Percentiles rank a stretch among this genome's conserved stretches.
Evolutionary conservation across 1,284 basidiomycete genomes (phyloP).

Genomic region (Neolentinus lepideus): DNA sequence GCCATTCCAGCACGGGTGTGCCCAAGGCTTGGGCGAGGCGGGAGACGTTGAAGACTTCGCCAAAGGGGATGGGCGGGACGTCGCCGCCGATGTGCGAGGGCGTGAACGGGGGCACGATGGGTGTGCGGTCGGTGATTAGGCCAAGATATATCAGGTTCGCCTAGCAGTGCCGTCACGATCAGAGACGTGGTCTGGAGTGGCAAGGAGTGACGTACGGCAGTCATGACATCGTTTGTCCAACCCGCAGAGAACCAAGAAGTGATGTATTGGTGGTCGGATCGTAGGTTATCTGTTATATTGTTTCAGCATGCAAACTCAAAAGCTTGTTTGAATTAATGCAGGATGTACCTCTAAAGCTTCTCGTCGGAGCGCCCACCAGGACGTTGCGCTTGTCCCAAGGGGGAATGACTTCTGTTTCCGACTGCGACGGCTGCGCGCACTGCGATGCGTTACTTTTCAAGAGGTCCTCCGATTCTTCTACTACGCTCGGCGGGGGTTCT

Average conservation of each 20-base stretch:
- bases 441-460: background rate
- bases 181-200: background rate
- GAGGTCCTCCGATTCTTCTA: background rate
- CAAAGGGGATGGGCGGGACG: slow-evolving; percentile 27
- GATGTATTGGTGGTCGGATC: slow-evolving; percentile 52
- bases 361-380: slow-evolving; percentile 41
- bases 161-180: slow-evolving; percentile 23
- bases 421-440: background rate
- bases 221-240: slow-evolving; percentile 34
- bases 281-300: slow-evolving; percentile 40
- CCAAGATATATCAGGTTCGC: slow-evolving; percentile 65
- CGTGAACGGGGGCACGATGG: slow-evolving; percentile 56
- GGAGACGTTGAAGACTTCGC: slow-evolving; percentile 36
- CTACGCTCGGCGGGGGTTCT: slow-evolving; percentile 4
- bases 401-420: background rate
- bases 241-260: slow-evolving; percentile 65
- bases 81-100: slow-evolving; percentile 57
- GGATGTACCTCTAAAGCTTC: slow-evolving; percentile 41
- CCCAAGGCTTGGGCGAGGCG: slow-evolving; percentile 26
- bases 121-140: slow-evolving; percentile 54
- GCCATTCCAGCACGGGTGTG: slow-evolving; percentile 32
- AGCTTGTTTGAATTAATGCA: background rate
- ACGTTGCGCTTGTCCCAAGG: background rate
- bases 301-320: background rate
- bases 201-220: slow-evolving; percentile 26